Base-by-base conservation (phyloP, 768 basidiomycete genomes). In the Rossbeevera mucosa region DNA sequence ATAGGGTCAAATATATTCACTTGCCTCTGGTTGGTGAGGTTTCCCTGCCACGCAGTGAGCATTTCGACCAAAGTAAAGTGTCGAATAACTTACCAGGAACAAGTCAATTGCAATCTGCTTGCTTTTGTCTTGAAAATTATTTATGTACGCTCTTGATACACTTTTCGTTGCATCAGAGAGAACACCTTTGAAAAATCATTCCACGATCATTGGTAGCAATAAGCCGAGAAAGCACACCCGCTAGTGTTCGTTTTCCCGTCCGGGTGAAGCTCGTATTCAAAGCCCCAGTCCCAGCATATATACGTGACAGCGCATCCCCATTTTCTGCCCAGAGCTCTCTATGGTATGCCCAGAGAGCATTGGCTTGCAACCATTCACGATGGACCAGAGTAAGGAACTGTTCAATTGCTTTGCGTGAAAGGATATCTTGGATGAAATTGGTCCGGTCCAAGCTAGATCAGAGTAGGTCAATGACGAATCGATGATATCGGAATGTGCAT, bases 301-400 rank as follows among this genome's bases (percentile, higher is more conserved):
- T 95, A 52, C 86, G 85, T 16, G 91, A 93, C 33, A 99, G 68
- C 0, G 91, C 89, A 65, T 96, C 94, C 12, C 94, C 94, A 62
- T 93, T 95, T 73, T 94, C 95, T 1, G 96, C 96, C 94, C 94
- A 99, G 4, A 98, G 73, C 65, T 94, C 90, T 20, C 94, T 83
- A 69, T 98, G 95, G 43, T 89, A 76, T 0, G 81, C 76, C 91
- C 94, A 97, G 9, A 98, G 73, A 7, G 79, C 71, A 52, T 74
- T 75, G 9, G 82, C 82, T 48, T 80, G 77, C 25, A 82, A 63
- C 88, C 90, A 94, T 64, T 87, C 86, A 2, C 84, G 81, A 36
- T 84, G 84, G 46, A 89, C 82, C 33, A 92, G 84, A 38, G 76
- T 66, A 30, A 98, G 80, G 64, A 91, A 98, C 55, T 89, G 81